Conservation (phyloP, 2,329 filamentous ascomycete species). For the Penicillium sp. region DNA sequence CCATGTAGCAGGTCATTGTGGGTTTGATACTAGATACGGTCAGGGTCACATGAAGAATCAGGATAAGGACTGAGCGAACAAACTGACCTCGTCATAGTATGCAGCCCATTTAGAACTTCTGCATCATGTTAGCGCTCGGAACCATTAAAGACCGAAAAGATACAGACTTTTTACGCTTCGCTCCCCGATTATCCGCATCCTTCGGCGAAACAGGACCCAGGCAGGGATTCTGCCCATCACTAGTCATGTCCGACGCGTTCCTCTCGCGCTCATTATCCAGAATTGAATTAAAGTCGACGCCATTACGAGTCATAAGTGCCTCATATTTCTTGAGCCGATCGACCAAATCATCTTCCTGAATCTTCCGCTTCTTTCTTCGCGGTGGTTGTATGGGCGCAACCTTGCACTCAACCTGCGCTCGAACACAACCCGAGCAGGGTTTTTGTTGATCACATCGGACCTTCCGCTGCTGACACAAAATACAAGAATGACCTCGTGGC, state of each 20-base stretch:
- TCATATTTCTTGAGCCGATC: slow-evolving; percentile 69
- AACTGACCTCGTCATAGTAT: slow-evolving; percentile 17
- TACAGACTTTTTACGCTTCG: not conserved
- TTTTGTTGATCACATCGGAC: slow-evolving; percentile 71
- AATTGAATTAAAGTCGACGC: slow-evolving; percentile 66
- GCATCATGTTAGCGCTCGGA: not conserved
- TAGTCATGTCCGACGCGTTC: not conserved
- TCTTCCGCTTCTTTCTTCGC: slow-evolving; percentile 57
- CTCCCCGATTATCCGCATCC: not conserved
- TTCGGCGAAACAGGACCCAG: not conserved
- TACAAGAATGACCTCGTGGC: slow-evolving; percentile 36
- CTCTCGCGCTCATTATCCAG: slow-evolving; percentile 20
- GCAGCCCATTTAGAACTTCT: slow-evolving; percentile 16
- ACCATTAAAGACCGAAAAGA: not conserved
- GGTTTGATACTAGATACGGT: slow-evolving; percentile 45
- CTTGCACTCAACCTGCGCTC: slow-evolving; percentile 58
- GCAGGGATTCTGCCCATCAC: not conserved
- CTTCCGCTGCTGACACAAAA: slow-evolving; percentile 63
- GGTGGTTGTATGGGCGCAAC: slow-evolving; percentile 47
- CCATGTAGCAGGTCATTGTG: slow-evolving; percentile 52
- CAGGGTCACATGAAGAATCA: not conserved
- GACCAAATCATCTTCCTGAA: slow-evolving; percentile 68
- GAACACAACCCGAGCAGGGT: slow-evolving; percentile 69
- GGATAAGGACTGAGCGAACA: not conserved
- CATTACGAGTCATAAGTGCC: slow-evolving; percentile 61